Percentiles rank a stretch among this genome's conserved stretches.
Evolutionary conservation across 1,139 yeast genomes (phyloP).

Genomic region (Geotrichum australiense): DNA sequence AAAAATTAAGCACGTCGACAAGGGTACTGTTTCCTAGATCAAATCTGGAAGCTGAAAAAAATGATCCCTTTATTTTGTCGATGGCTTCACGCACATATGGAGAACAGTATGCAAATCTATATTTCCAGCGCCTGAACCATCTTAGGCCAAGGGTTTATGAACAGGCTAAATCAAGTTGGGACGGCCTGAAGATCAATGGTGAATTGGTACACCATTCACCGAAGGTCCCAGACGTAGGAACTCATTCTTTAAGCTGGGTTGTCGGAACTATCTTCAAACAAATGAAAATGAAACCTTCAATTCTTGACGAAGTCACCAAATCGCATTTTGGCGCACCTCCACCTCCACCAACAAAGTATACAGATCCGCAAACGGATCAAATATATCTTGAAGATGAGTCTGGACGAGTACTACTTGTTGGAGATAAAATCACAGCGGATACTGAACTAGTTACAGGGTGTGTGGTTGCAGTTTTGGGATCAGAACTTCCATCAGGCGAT

Average conservation of each 20-base stretch:
- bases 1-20: too few relatives aligned
- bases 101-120: constrained; percentile 68
- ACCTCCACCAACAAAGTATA: constrained; percentile 39
- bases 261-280: constrained; percentile 85
- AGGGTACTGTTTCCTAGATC: constrained; percentile 3
- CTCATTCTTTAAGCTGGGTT: constrained; percentile 75
- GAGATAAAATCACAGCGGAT: constrained; percentile 45
- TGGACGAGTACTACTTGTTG: constrained; percentile 73
- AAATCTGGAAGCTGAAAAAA: constrained; percentile 9
- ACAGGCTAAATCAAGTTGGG: constrained; percentile 47
- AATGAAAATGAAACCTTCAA: constrained; percentile 75
- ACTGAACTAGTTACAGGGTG: constrained; percentile 62
- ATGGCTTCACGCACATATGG: constrained; percentile 46
- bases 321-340: constrained; percentile 39
- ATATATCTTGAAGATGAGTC: constrained; percentile 87
- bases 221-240: constrained; percentile 70
- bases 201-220: constrained; percentile 38
- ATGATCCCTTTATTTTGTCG: constrained; percentile 21
- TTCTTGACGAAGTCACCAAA: constrained; percentile 68
- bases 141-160: constrained; percentile 50
- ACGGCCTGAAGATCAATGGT: constrained; percentile 37
- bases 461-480: constrained; percentile 77
- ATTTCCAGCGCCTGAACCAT: constrained; percentile 52
- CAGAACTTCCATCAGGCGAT: constrained; percentile 75
- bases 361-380: constrained; percentile 51